phyloP scores from a whole-genome alignment of 257 asterid genomes.

The Penstemon davidsonii region DNA sequence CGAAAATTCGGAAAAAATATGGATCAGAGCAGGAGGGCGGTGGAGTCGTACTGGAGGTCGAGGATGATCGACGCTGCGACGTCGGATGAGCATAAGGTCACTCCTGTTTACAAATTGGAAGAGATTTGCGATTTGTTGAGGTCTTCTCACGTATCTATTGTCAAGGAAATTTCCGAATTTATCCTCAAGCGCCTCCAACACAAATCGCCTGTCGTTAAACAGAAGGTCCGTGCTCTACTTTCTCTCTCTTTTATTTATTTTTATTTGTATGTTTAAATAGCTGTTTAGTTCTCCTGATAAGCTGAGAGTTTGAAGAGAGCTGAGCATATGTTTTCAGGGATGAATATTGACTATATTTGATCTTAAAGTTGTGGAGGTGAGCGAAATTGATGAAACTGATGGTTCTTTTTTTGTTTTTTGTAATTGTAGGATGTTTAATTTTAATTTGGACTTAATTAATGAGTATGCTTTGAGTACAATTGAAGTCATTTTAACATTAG shows the following conservation, averaged over 20 bases:
- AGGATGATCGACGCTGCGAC: constrained; percentile 82
- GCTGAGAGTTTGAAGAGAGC: neutral
- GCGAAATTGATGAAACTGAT: constrained; percentile 1
- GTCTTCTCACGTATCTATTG: constrained; percentile 76
- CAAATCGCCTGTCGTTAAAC: constrained; percentile 87
- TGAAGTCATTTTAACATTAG: neutral
- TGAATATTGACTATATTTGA: no score
- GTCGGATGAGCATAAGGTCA: constrained; percentile 91
- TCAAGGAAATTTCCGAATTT: constrained; percentile 83
- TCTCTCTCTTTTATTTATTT: neutral
- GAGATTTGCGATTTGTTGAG: constrained; percentile 88
- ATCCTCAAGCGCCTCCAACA: constrained; percentile 93
- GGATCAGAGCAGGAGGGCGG: constrained; percentile 99
- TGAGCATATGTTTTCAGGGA: no score
- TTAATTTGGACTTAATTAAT: constrained; percentile 15
- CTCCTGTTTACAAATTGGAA: constrained; percentile 94
- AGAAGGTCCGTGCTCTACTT: constrained; percentile 49
- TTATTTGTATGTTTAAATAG: no score
- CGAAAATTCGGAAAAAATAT: constrained; percentile 34
- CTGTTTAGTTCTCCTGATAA: neutral
- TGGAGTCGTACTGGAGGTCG: constrained; percentile 97
- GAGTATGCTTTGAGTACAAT: constrained; percentile 6
- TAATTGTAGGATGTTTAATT: constrained; percentile 1
- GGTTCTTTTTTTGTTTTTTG: neutral
- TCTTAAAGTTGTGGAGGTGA: neutral